Evolutionary conservation across 257 asterid genomes (phyloP), one percentile per base, ranked within the genome.

Genomic region (Plantago elongata): DNA sequence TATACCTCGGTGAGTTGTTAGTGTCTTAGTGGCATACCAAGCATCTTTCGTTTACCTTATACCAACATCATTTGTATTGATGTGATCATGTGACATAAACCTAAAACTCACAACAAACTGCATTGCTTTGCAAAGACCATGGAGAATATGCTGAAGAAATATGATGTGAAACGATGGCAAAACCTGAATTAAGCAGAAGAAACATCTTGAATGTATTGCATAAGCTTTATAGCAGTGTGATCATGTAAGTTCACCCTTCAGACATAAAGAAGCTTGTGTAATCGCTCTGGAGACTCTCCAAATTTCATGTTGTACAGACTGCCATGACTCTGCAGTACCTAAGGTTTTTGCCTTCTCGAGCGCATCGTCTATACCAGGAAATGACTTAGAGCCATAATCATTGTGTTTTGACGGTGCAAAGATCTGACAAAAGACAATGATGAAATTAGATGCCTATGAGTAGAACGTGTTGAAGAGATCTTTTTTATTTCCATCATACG

Each of bases 241-340:
- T 83, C 75, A 87, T 38, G 85, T 85, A 9, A 87, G 61, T 48
- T 69, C 67, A 66, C 87, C 93, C 61, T 44, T 71, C 40, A 87
- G 95, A 74, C 86, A 85, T 34, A 87, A 69, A 4, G 95, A 77
- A 69, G 88, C 93, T 61, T 90, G 96, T 52, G 84, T 87, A 62
- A 87, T 80, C 62, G 80, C 97, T 67, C 96, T 84, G 50, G 95
- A 75, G 30, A 87, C 97, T 68, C 96, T 77, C 95, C 93, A 90
- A 45, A 90, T 81, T 73, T 90, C 90, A 54, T 83, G 96, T 45
- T 90, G 97, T 43, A 81, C 93, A 45, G 71, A 54, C 22, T 47
- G 74, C 97, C 97, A 85, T 1, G 77, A 74, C 49, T 75, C 75
- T 2, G 66, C 45, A n/a, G 76, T 77, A 44, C 81, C 67, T 5